Evolutionary conservation across 208 protist genomes (phyloP).

Genomic region (Borovskyia barvae): DNA sequence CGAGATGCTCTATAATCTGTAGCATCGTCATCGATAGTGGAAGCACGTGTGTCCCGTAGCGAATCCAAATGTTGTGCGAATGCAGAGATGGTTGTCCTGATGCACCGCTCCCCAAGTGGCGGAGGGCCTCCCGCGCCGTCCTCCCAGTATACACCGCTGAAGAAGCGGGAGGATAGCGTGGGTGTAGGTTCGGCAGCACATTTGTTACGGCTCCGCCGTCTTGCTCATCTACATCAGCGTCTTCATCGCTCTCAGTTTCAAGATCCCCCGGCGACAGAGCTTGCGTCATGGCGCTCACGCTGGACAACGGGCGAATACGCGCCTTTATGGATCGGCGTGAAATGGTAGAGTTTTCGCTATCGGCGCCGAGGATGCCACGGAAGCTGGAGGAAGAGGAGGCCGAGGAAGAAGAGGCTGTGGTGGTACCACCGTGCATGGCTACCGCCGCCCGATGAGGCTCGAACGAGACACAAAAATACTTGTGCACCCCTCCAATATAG

Average conservation of each 20-base stretch:
- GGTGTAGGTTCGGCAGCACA: constrained; percentile 25
- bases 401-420: background rate
- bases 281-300: constrained; percentile 25
- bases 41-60: constrained; percentile 61
- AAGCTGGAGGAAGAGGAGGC: background rate
- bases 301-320: constrained; percentile 21
- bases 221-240: constrained; percentile 9
- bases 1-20: constrained; percentile 58
- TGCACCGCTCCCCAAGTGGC: too few species aligned
- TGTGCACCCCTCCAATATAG: constrained; percentile 13
- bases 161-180: background rate
- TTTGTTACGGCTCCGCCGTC: constrained; percentile 20
- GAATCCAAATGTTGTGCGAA: constrained; percentile 54
- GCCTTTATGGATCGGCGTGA: constrained; percentile 20
- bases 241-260: constrained; percentile 6
- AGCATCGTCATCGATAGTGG: constrained; percentile 78
- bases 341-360: background rate
- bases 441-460: constrained; percentile 26
- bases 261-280: constrained; percentile 23
- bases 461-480: constrained; percentile 25
- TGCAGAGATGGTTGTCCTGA: background rate
- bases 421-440: constrained; percentile 8
- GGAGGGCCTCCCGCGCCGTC: too few species aligned
- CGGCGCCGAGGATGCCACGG: background rate
- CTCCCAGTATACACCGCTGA: too few species aligned